A percentile compares a stretch with the other conserved stretches of the same genome.
phyloP scores from a whole-genome alignment of 495 filamentous ascomycete genomes.

The Talaromyces nanjingensis region DNA sequence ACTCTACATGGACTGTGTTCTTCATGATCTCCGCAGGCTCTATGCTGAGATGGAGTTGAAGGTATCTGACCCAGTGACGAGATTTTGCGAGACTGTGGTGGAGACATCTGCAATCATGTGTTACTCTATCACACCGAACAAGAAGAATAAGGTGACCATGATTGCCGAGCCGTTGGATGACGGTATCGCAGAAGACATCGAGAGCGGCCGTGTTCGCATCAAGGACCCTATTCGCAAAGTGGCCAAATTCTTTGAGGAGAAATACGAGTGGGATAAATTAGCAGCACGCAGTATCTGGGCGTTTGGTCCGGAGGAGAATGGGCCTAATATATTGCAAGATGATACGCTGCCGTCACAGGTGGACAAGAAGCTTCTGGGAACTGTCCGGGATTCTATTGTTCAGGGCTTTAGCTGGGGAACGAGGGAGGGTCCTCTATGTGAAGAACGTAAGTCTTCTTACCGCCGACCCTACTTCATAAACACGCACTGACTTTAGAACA shows the following conservation, averaged over 20 bases:
- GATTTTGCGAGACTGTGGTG: conserved; percentile 97
- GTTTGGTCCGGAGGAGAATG: conserved; percentile 92
- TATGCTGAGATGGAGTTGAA: conserved; percentile 99
- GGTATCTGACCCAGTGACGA: conserved; percentile 93
- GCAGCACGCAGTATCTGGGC: conserved; percentile 96
- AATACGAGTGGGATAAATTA: conserved; percentile 94
- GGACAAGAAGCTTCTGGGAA: conserved; percentile 82
- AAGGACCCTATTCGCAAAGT: conserved; percentile 89
- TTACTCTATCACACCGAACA: conserved; percentile 95
- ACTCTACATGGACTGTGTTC: conserved; percentile 97
- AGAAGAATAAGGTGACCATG: conserved; percentile 99
- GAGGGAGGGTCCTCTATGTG: conserved; percentile 90
- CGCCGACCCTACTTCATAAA: background rate
- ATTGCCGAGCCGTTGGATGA: conserved; percentile 91
- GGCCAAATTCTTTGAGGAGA: conserved; percentile 94
- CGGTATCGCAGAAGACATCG: conserved; percentile 93
- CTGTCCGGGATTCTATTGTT: conserved; percentile 80
- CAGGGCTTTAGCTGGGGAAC: conserved; percentile 97
- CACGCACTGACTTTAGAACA: conserved; percentile 21
- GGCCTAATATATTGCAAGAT: conserved; percentile 94
- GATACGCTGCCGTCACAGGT: conserved; percentile 87
- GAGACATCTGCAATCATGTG: conserved; percentile 97
- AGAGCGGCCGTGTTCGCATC: conserved; percentile 82
- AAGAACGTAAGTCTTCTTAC: conserved; percentile 72
- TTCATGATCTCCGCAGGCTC: conserved; percentile 85